Evolutionary conservation across 139 green algal species (phyloP).

Genomic region (Chlamydomonas eustigma): DNA sequence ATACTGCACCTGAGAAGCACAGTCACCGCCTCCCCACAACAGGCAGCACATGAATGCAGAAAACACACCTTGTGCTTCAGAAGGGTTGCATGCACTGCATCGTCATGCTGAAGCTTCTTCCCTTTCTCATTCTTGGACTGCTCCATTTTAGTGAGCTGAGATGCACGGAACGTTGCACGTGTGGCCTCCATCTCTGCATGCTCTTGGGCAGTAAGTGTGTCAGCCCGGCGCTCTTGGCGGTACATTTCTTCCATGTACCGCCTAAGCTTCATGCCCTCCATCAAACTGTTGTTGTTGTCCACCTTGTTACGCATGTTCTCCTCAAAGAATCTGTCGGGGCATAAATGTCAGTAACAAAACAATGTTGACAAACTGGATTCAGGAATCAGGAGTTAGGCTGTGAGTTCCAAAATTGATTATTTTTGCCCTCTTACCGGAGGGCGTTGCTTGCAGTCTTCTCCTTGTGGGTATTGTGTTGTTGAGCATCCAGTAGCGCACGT

Average conservation of each 20-base stretch:
- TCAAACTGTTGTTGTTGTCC: constrained; percentile 45
- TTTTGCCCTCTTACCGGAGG: background rate
- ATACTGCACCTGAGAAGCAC: no score
- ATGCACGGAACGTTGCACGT: constrained; percentile 15
- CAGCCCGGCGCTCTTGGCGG: background rate
- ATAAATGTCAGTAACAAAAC: no score
- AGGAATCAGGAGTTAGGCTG: background rate
- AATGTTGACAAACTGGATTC: no score
- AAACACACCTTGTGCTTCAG: constrained; percentile 48
- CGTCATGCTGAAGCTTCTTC: constrained; percentile 38
- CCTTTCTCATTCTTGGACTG: constrained; percentile 24
- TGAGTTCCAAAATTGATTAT: background rate
- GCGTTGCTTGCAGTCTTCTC: constrained; percentile 1
- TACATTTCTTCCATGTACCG: constrained; percentile 40
- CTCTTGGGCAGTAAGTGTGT: constrained; percentile 9
- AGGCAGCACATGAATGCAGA: constrained; percentile 12
- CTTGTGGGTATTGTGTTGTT: constrained; percentile 41
- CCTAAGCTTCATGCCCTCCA: constrained; percentile 56
- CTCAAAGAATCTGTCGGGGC: constrained; percentile 59
- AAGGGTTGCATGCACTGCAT: constrained; percentile 40
- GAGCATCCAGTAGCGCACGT: constrained; percentile 48
- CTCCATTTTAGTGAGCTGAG: constrained; percentile 23
- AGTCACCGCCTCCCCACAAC: no score
- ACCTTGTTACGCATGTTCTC: constrained; percentile 45
- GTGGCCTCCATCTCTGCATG: background rate